Percentiles rank a stretch among this genome's conserved stretches.
Conservation (phyloP, 1,284 basidiomycete genomes). For the Ustilago hordei region DNA sequence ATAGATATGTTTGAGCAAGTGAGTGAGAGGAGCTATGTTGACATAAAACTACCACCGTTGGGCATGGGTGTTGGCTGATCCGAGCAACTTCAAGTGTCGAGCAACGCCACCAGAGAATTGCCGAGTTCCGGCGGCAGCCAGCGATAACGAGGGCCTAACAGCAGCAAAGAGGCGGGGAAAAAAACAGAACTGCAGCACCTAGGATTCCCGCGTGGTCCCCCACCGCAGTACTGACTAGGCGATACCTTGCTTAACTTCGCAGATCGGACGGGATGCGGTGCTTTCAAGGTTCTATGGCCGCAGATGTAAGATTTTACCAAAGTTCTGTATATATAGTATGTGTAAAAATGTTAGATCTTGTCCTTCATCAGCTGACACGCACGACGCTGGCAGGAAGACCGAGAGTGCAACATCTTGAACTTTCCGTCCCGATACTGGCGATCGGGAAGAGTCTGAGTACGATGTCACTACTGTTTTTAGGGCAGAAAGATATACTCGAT, state of each 20-base stretch:
- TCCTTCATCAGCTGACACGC: conserved; percentile 11
- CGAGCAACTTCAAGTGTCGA: neutral
- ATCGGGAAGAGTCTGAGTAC: no score
- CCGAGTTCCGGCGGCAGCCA: conserved; percentile 11
- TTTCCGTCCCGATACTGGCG: no score
- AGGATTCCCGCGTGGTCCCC: conserved; percentile 86
- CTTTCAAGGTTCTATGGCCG: conserved; percentile 83
- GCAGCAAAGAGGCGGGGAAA: neutral
- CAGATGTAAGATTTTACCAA: conserved; percentile 71
- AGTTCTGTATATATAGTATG: neutral
- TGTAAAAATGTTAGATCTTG: neutral
- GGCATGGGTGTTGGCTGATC: neutral
- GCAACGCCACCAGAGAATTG: neutral
- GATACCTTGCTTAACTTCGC: conserved; percentile 82
- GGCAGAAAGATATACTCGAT: no score
- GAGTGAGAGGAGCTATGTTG: neutral
- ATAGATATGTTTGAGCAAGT: no score
- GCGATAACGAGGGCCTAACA: conserved; percentile 10
- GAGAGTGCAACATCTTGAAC: neutral
- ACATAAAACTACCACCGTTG: no score
- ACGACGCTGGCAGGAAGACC: conserved; percentile 17
- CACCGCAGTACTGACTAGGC: conserved; percentile 85
- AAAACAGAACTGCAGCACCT: conserved; percentile 79
- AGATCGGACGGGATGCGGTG: conserved; percentile 85
- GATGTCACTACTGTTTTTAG: no score